Conservation (phyloP, 2,329 filamentous ascomycete genomes). For the Xylariaceae sp. region DNA sequence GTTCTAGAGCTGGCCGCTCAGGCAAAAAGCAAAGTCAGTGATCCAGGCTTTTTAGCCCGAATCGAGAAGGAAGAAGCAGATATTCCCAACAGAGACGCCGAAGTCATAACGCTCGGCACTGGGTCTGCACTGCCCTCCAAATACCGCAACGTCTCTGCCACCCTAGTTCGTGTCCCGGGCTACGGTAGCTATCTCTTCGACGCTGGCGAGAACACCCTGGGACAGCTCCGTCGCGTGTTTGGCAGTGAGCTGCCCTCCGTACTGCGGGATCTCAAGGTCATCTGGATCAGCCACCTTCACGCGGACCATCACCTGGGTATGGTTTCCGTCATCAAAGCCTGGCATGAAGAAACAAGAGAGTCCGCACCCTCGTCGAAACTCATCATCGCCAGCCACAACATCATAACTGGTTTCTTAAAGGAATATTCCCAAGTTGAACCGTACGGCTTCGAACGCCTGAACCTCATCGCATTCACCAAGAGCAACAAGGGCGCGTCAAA, state of each 20-base stretch:
- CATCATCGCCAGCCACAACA: constrained; percentile 61
- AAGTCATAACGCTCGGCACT: constrained; percentile 83
- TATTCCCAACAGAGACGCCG: constrained; percentile 68
- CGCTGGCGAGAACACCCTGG: constrained; percentile 86
- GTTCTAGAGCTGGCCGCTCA: constrained; percentile 50
- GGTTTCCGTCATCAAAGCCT: constrained; percentile 73
- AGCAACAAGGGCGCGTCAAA: constrained; percentile 2
- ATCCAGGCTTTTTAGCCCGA: constrained; percentile 29
- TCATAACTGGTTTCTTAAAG: constrained; percentile 69
- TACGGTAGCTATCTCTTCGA: constrained; percentile 88
- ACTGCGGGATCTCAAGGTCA: constrained; percentile 69
- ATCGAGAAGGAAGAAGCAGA: constrained; percentile 50
- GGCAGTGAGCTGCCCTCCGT: constrained; percentile 62
- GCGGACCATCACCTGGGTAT: constrained; percentile 93
- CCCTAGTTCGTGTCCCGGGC: constrained; percentile 75
- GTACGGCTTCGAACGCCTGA: constrained; percentile 57
- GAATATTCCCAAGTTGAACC: constrained; percentile 79
- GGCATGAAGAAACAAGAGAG: constrained; percentile 55
- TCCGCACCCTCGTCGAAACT: constrained; percentile 41
- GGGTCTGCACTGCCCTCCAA: constrained; percentile 87
- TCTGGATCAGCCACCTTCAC: constrained; percentile 94
- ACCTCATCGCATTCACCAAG: constrained; percentile 14
- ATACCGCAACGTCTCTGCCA: constrained; percentile 91
- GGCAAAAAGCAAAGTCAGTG: constrained; percentile 35
- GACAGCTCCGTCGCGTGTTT: constrained; percentile 75